These are phyloP conservation scores for Fusarium floridanum DNA, from an alignment of 2,329 filamentous ascomycete genomes.

Conservation along the genomic window DNA sequence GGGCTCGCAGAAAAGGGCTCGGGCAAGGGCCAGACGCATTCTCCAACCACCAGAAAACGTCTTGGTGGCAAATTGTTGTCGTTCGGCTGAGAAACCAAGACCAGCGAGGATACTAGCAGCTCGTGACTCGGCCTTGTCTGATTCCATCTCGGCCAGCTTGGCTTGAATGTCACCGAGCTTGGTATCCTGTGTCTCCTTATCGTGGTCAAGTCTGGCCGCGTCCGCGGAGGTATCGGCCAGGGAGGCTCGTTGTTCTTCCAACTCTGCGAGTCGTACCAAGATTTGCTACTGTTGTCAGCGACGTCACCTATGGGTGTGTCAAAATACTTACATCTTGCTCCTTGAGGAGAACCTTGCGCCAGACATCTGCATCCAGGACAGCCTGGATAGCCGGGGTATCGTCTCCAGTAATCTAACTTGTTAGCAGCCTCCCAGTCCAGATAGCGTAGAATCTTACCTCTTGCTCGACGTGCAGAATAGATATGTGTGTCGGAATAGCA, in stretches of 20 bases:
- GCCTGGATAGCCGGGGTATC: conserved; percentile 96
- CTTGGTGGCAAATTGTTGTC: conserved; percentile 93
- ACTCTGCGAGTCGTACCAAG: conserved; percentile 76
- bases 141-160: conserved; percentile 98
- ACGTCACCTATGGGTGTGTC: not conserved
- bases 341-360: conserved; percentile 92
- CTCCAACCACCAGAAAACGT: conserved; percentile 99
- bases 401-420: conserved; percentile 83
- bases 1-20: conserved; percentile 97
- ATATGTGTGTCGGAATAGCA: conserved; percentile 95
- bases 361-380: conserved; percentile 96
- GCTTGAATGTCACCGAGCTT: conserved; percentile 91
- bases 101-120: conserved; percentile 96
- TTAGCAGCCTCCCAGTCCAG: conserved; percentile 14
- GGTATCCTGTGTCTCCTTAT: conserved; percentile 89
- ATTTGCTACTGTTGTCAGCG: conserved; percentile 73
- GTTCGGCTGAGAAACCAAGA: conserved; percentile 94
- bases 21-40: conserved; percentile 94
- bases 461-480: conserved; percentile 98
- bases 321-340: conserved; percentile 80
- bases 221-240: conserved; percentile 94
- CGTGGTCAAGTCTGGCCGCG: conserved; percentile 84
- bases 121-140: conserved; percentile 95
- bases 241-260: conserved; percentile 81
- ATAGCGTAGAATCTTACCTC: conserved; percentile 70